A percentile compares a stretch with the other conserved stretches of the same genome.
phyloP scores from a whole-genome alignment of 2,329 filamentous ascomycete genomes.

The Didymosphaeria variabile region DNA sequence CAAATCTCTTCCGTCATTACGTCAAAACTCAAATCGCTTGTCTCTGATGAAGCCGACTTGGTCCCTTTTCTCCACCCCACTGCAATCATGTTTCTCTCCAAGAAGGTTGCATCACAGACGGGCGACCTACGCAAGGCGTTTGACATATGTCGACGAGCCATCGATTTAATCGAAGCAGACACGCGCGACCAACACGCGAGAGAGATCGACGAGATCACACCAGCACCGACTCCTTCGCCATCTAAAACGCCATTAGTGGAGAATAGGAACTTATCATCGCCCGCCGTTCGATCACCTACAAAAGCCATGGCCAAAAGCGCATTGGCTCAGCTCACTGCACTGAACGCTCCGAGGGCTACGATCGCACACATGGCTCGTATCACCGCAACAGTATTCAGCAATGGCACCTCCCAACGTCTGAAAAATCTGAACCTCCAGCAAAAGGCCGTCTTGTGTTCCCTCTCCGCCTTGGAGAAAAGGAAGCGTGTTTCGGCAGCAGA shows the following conservation, averaged over 20 bases:
- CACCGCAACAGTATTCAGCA: conserved; percentile 87
- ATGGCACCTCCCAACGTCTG: conserved; percentile 84
- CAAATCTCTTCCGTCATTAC: conserved; percentile 91
- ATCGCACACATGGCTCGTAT: conserved; percentile 93
- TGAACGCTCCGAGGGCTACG: conserved; percentile 85
- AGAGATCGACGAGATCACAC: conserved; percentile 58
- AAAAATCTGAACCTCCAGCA: conserved; percentile 93
- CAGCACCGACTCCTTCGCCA: conserved; percentile 64
- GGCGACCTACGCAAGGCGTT: conserved; percentile 95
- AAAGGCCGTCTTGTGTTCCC: conserved; percentile 89
- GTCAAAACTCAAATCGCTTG: conserved; percentile 78
- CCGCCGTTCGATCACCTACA: conserved; percentile 52
- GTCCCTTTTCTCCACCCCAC: conserved; percentile 93
- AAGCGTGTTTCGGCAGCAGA: conserved; percentile 59
- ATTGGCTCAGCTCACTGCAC: conserved; percentile 66
- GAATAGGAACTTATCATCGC: conserved; percentile 76
- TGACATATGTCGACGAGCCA: conserved; percentile 87
- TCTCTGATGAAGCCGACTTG: conserved; percentile 67
- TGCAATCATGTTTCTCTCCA: conserved; percentile 91
- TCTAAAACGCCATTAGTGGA: conserved; percentile 82
- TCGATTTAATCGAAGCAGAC: conserved; percentile 89
- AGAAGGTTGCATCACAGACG: conserved; percentile 93
- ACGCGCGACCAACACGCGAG: conserved; percentile 77
- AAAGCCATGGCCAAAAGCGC: conserved; percentile 43
- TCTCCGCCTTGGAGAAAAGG: conserved; percentile 85